phyloP scores from a whole-genome alignment of 306 rosid species.

The Cotoneaster glaucophyllus region DNA sequence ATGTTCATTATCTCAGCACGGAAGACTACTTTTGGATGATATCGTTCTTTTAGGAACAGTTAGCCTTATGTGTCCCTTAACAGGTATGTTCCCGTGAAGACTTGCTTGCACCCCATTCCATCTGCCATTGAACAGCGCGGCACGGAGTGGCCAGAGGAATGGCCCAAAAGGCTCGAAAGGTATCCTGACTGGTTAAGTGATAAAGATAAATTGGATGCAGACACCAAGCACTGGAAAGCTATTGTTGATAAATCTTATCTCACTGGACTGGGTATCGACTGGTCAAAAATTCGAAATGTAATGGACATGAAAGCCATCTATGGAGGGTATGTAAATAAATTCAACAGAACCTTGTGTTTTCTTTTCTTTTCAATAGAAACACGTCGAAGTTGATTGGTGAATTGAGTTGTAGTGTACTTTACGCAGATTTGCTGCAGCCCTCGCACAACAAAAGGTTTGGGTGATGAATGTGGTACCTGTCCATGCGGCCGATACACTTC shows the following conservation, averaged over 20 bases:
- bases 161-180: conserved; percentile 87
- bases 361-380: not conserved
- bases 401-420: not conserved
- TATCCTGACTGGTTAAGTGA: conserved; percentile 79
- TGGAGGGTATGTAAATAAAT: conserved; percentile 71
- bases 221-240: conserved; percentile 79
- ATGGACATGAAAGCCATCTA: conserved; percentile 94
- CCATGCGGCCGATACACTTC: conserved; percentile 82
- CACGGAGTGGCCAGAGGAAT: conserved; percentile 98
- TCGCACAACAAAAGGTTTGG: conserved; percentile 77
- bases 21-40: not conserved
- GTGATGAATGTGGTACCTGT: conserved; percentile 93
- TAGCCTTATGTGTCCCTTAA: not conserved
- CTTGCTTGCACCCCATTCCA: conserved; percentile 80
- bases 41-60: not conserved
- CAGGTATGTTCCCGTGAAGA: conserved; percentile 70
- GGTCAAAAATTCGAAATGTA: conserved; percentile 78
- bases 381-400: not conserved
- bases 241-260: conserved; percentile 75
- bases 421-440: conserved; percentile 80
- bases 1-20: not conserved
- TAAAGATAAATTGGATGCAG: conserved; percentile 66
- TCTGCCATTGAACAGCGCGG: conserved; percentile 83
- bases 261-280: conserved; percentile 80
- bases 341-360: not conserved